Evolutionary conservation across 371 early-diverging fungal species (phyloP).

Genomic region (Coemansia sp.): DNA sequence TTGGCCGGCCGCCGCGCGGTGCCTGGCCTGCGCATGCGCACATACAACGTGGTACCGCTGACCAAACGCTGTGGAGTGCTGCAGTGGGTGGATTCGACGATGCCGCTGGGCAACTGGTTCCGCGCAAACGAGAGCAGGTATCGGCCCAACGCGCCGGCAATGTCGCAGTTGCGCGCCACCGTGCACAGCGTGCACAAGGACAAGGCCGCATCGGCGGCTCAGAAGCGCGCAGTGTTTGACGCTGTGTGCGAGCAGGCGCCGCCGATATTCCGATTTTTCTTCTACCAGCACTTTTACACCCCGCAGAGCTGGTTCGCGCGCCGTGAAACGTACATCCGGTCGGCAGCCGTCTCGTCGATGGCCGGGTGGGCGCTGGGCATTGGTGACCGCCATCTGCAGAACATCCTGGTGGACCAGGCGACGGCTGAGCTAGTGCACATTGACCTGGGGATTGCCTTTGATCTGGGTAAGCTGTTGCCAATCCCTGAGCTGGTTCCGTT

Average conservation of each 20-base stretch:
- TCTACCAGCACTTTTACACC: constrained; percentile 54
- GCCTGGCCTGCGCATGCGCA: constrained; percentile 62
- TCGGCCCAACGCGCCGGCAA: constrained; percentile 57
- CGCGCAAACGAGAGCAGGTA: constrained; percentile 51
- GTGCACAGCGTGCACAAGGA: constrained; percentile 52
- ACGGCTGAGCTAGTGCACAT: constrained; percentile 96
- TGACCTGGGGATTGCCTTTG: constrained; percentile 98
- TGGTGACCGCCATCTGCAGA: constrained; percentile 98
- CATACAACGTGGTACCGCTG: constrained; percentile 95
- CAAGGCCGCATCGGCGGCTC: constrained; percentile 39
- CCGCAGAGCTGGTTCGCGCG: constrained; percentile 74
- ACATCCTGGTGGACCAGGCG: constrained; percentile 86
- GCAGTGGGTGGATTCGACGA: constrained; percentile 92
- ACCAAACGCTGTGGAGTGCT: constrained; percentile 94
- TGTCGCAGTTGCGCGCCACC: constrained; percentile 53
- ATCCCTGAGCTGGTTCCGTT: constrained; percentile 98
- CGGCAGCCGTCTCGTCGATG: constrained; percentile 92
- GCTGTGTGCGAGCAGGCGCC: constrained; percentile 31
- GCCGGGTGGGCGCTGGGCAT: constrained; percentile 97
- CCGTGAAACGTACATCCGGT: constrained; percentile 74
- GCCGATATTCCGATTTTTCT: constrained; percentile 54
- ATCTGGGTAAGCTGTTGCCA: constrained; percentile 82
- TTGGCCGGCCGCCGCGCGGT: constrained; percentile 13
- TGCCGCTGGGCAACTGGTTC: constrained; percentile 63
- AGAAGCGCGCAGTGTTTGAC: constrained; percentile 53